Percentiles rank a stretch among this genome's conserved stretches.
Conservation (phyloP, 495 filamentous ascomycete genomes). For the Xylona heveae region DNA sequence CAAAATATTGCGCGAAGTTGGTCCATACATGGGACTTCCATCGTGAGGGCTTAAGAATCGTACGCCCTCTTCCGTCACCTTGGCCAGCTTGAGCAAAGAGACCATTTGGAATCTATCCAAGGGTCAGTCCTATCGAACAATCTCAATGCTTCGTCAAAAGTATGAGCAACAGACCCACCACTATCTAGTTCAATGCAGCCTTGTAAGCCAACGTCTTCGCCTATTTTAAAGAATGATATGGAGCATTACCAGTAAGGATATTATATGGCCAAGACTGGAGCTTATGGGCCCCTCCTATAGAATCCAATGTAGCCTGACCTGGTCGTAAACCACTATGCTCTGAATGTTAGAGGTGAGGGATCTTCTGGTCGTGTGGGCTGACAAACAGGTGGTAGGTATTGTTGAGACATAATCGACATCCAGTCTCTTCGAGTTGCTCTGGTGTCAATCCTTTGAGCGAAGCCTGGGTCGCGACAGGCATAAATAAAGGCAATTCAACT, state of each 20-base stretch:
- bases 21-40: conserved; percentile 62
- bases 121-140: background rate
- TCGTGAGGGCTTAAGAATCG: conserved; percentile 89
- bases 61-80: conserved; percentile 87
- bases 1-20: background rate
- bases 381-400: conserved; percentile 77
- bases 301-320: conserved; percentile 68
- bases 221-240: conserved; percentile 1
- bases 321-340: conserved; percentile 51
- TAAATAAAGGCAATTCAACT: conserved; percentile 80
- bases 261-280: conserved; percentile 91
- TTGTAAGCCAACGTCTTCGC: background rate
- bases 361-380: background rate
- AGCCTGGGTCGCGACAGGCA: conserved; percentile 97
- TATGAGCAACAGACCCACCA: conserved; percentile 51
- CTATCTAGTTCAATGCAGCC: conserved; percentile 38
- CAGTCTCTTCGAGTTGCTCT: conserved; percentile 69
- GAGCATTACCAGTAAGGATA: conserved; percentile 42
- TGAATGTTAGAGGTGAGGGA: conserved; percentile 7
- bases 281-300: conserved; percentile 78
- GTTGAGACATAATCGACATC: conserved; percentile 82
- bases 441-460: conserved; percentile 89
- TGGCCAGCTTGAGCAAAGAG: conserved; percentile 79
- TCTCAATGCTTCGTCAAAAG: conserved; percentile 2
- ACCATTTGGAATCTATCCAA: conserved; percentile 90